Conservation (phyloP, 2,329 filamentous ascomycete species). For the Rugonectria rugulosa region DNA sequence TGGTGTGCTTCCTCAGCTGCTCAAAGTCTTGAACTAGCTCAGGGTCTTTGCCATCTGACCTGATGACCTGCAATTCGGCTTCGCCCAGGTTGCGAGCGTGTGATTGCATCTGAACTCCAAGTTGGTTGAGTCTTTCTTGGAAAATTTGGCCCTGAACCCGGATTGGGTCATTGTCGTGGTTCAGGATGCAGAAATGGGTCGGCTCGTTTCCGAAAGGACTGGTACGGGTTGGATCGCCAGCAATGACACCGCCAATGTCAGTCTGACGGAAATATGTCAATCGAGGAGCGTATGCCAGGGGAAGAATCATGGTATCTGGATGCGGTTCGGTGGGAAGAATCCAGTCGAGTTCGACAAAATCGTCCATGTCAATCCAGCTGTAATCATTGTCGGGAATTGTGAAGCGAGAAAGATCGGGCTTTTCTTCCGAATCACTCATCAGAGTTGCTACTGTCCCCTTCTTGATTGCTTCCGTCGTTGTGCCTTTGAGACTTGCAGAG, state of each 20-base stretch:
- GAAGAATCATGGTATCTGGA: conserved; percentile 92
- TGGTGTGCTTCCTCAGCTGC: conserved; percentile 62
- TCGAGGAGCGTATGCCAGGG: conserved; percentile 89
- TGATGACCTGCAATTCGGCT: conserved; percentile 72
- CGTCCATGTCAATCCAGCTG: conserved; percentile 99
- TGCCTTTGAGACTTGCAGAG: conserved; percentile 86
- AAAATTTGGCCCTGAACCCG: conserved; percentile 88
- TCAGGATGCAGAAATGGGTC: conserved; percentile 96
- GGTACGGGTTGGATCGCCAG: conserved; percentile 80
- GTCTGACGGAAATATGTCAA: conserved; percentile 98
- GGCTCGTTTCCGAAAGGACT: conserved; percentile 94
- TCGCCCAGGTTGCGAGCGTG: conserved; percentile 79
- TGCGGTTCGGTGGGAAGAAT: conserved; percentile 89
- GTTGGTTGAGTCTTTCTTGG: conserved; percentile 77
- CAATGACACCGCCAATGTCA: conserved; percentile 82
- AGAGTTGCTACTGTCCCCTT: conserved; percentile 61
- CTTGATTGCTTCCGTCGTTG: conserved; percentile 78
- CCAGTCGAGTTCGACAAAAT: conserved; percentile 98
- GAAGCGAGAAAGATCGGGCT: conserved; percentile 83
- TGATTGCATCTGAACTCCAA: conserved; percentile 78
- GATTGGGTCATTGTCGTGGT: conserved; percentile 85
- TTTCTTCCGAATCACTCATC: conserved; percentile 62
- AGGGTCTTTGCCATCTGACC: conserved; percentile 56
- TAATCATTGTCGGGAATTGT: conserved; percentile 95
- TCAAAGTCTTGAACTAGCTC: conserved; percentile 67